phyloP scores from a whole-genome alignment of 257 asterid species.

The Primulina eburnea region DNA sequence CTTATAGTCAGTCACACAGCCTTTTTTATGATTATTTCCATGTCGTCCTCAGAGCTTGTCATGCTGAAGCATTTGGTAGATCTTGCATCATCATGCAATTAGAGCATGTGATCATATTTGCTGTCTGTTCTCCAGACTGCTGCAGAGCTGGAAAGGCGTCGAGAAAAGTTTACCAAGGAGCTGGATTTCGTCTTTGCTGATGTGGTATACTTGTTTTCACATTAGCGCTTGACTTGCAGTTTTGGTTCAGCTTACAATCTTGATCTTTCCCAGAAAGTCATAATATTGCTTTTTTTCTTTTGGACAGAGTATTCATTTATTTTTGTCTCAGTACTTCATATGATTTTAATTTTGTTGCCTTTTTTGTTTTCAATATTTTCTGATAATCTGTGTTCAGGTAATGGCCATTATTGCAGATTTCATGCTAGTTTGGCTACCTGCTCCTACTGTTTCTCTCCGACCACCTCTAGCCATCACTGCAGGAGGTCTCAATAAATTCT shows the following conservation, averaged over 20 bases:
- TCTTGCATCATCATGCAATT: not conserved
- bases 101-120: slow-evolving; percentile 6
- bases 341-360: not conserved
- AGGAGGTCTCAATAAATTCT: slow-evolving; percentile 68
- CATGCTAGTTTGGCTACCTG: slow-evolving; percentile 98
- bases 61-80: not conserved
- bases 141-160: slow-evolving; percentile 79
- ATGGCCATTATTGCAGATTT: slow-evolving; percentile 98
- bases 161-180: slow-evolving; percentile 88
- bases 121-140: slow-evolving; percentile 55
- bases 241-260: not conserved
- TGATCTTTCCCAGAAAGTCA: not conserved
- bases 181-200: slow-evolving; percentile 89
- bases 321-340: not conserved
- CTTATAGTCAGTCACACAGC: not conserved
- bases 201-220: slow-evolving; percentile 55
- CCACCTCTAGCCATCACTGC: slow-evolving; percentile 59
- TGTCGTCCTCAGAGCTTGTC: not conserved
- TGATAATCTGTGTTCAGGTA: slow-evolving; percentile 47
- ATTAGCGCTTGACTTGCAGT: not conserved
- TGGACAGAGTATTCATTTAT: not conserved
- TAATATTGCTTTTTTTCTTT: not conserved
- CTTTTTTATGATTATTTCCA: not conserved
- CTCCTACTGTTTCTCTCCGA: slow-evolving; percentile 88
- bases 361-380: slow-evolving; percentile 6